Evolutionary conservation across 306 rosid species (phyloP).

Genomic region (Quercus rubra): DNA sequence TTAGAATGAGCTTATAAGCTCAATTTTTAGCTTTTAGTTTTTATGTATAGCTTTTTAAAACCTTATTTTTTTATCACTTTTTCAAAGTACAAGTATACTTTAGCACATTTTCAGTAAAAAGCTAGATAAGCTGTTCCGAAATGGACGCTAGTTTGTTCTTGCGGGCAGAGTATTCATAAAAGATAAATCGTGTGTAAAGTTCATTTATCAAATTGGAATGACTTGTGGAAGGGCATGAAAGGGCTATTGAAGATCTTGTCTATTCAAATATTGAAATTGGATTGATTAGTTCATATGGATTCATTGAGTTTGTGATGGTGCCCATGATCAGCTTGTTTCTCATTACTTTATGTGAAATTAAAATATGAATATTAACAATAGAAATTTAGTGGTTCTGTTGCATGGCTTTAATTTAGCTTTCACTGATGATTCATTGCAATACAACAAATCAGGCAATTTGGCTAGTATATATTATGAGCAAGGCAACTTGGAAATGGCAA

Average conservation of each 20-base stretch:
- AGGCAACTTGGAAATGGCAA: constrained; percentile 92
- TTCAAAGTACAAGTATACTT: no score
- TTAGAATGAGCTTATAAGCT: no score
- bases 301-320: not conserved
- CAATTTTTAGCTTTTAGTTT: no score
- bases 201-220: not conserved
- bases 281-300: not conserved
- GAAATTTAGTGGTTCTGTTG: not conserved
- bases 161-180: not conserved
- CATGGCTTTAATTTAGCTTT: not conserved
- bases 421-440: not conserved
- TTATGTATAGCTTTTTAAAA: no score
- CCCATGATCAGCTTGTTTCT: not conserved
- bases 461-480: constrained; percentile 91
- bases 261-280: not conserved
- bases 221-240: not conserved
- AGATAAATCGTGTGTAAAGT: not conserved
- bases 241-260: not conserved
- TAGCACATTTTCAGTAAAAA: no score
- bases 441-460: constrained; percentile 65
- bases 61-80: no score
- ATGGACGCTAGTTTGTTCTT: not conserved
- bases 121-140: no score
- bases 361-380: not conserved
- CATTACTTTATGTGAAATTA: not conserved